Base-by-base conservation (phyloP, 2,329 filamentous ascomycete species). In the Pestalotiopsis sp. region DNA sequence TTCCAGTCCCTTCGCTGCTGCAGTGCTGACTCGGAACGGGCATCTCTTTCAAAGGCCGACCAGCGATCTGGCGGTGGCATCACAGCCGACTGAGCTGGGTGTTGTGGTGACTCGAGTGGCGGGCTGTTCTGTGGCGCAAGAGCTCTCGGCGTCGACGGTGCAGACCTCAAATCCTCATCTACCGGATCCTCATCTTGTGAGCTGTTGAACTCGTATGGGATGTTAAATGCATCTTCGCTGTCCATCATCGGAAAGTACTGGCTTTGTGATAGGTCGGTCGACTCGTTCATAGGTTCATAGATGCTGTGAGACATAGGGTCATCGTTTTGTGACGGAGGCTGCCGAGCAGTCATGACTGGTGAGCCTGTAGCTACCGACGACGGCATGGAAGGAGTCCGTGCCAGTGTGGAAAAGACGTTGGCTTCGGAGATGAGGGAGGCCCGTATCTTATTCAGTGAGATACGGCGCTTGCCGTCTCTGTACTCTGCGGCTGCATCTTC, bases 351-450 rank as follows among this genome's bases (percentile, higher is more conserved):
- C 27, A 80, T 73, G 9, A 80, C 76, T 5, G 84, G 77, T 6
- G 87, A 88, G 63, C 80, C 81, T 4, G 83, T 83, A 68, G 84
- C 82, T 5, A 82, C 79, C 2, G 91, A 89, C 1, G 90, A 91
- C 5, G 86, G 85, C 72, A 88, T 81, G 1, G 88, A 87, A 1
- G 89, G 86, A 3, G 88, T 87, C 57, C 84, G 85, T 12, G 86
- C 86, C 52, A 91, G 78, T 11, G 84, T 85, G 3, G 89, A 87
- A 68, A 93, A 92, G 52, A 89, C 85, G 61, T 88, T 89, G 20
- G 89, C 88, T 72, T 93, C 90, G 3, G 90, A 91, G 56, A 93
- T 89, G 36, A 93, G 78, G 71, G 86, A 87, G 14, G 90, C 91
- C 25, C 87, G 86, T 39, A 93, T 87, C 64, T 87, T 87, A 17